Conservation (phyloP, 305 asterid species). For the Euphrasia arctica region DNA sequence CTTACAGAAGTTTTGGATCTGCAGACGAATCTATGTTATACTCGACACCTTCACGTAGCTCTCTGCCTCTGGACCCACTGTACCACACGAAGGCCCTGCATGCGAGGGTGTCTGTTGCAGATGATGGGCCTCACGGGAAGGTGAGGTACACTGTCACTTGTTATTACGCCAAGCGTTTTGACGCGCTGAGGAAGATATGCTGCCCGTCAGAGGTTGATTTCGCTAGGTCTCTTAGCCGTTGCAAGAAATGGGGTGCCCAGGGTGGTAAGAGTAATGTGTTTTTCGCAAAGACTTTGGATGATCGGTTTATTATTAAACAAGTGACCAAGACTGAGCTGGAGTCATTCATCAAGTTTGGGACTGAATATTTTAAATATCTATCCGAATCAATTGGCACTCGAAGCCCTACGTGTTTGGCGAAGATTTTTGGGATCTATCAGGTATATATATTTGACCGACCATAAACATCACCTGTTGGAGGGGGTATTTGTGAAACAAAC, state of each 20-base stretch:
- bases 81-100: slow-evolving; percentile 53
- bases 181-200: slow-evolving; percentile 77
- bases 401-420: slow-evolving; percentile 93
- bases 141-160: slow-evolving; percentile 76
- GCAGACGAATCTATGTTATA: slow-evolving; percentile 56
- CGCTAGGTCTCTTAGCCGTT: slow-evolving; percentile 86
- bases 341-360: slow-evolving; percentile 87
- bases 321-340: slow-evolving; percentile 99
- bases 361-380: slow-evolving; percentile 80
- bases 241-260: slow-evolving; percentile 99
- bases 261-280: slow-evolving; percentile 98
- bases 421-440: slow-evolving; percentile 96
- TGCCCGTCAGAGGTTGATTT: slow-evolving; percentile 89
- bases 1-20: slow-evolving; percentile 58
- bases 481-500: slow-evolving; percentile 1
- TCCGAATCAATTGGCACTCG: slow-evolving; percentile 75
- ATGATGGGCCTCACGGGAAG: slow-evolving; percentile 73
- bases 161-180: slow-evolving; percentile 86
- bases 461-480: background rate
- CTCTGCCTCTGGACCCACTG: slow-evolving; percentile 56
- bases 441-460: slow-evolving; percentile 33
- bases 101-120: slow-evolving; percentile 60
- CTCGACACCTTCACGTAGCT: slow-evolving; percentile 50
- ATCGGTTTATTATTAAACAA: slow-evolving; percentile 88
- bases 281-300: slow-evolving; percentile 91